Conservation (phyloP, 352 stramenopile species). For the Globisporangium cederbergense region DNA sequence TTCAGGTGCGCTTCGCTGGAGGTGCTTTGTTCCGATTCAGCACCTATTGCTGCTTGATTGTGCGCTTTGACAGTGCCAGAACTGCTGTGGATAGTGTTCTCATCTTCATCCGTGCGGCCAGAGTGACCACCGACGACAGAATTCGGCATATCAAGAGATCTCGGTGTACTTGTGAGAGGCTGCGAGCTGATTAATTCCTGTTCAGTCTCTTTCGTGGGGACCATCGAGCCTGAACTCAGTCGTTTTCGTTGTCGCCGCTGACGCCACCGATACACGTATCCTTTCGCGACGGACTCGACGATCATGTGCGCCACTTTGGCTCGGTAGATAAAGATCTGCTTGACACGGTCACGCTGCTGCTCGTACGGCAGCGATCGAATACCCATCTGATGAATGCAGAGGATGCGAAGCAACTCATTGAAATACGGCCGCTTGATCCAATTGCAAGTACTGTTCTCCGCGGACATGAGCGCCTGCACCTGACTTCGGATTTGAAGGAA, state of each 20-base stretch:
- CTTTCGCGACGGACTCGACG: constrained; percentile 60
- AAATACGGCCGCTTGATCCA: constrained; percentile 60
- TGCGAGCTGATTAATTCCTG: neutral
- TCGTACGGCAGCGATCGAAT: constrained; percentile 78
- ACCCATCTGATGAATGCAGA: constrained; percentile 80
- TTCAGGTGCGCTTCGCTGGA: neutral
- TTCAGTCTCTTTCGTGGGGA: neutral
- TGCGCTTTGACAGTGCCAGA: no score
- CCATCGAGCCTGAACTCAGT: neutral
- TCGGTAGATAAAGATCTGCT: constrained; percentile 82
- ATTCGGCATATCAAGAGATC: neutral
- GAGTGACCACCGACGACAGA: neutral
- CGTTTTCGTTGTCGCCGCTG: constrained; percentile 13
- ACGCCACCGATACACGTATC: constrained; percentile 48
- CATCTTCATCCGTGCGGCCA: neutral
- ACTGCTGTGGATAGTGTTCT: neutral
- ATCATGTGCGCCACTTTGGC: constrained; percentile 77
- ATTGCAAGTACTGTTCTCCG: constrained; percentile 17
- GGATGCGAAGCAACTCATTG: constrained; percentile 67
- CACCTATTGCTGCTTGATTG: neutral
- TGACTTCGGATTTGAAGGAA: constrained; percentile 74
- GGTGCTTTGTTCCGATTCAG: neutral
- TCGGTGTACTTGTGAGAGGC: neutral
- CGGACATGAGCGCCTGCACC: constrained; percentile 46
- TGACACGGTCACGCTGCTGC: constrained; percentile 76